Evolutionary conservation across 2,329 filamentous ascomycete species (phyloP).

Genomic region (Cercospora berteroae): DNA sequence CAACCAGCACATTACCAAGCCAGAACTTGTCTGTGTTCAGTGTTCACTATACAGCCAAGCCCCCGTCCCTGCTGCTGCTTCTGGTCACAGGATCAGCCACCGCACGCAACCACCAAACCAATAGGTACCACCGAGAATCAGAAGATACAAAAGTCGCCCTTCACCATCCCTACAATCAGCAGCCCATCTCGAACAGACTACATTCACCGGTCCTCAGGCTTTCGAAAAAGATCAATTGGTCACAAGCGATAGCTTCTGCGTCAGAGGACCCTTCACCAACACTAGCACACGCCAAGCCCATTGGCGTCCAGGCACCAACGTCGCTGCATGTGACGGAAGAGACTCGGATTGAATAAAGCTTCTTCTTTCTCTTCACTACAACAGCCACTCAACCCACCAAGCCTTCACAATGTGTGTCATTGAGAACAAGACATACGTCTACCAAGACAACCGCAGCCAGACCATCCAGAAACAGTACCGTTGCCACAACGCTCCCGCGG

Average conservation of each 20-base stretch:
- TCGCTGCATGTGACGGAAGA: conserved; percentile 1
- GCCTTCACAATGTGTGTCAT: conserved; percentile 33
- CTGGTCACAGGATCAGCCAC: conserved; percentile 5
- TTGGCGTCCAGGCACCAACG: conserved; percentile 10
- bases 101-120: neutral
- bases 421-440: conserved; percentile 32
- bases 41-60: neutral
- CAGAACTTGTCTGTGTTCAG: neutral
- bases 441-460: conserved; percentile 26
- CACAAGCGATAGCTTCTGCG: conserved; percentile 9
- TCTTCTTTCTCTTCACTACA: neutral
- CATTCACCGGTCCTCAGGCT: neutral
- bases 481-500: conserved; percentile 27
- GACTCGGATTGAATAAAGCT: neutral
- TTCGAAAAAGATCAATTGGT: conserved; percentile 6
- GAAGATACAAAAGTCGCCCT: neutral
- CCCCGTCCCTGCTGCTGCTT: neutral
- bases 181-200: neutral
- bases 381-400: neutral
- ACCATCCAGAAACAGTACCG: conserved; percentile 23
- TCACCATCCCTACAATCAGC: neutral
- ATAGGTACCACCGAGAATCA: neutral
- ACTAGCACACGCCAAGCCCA: conserved; percentile 14
- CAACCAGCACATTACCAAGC: neutral
- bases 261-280: conserved; percentile 12